These are phyloP conservation scores for Arabis hirsuta DNA, from an alignment of 345 rosid genomes.

Conservation along the genomic window DNA sequence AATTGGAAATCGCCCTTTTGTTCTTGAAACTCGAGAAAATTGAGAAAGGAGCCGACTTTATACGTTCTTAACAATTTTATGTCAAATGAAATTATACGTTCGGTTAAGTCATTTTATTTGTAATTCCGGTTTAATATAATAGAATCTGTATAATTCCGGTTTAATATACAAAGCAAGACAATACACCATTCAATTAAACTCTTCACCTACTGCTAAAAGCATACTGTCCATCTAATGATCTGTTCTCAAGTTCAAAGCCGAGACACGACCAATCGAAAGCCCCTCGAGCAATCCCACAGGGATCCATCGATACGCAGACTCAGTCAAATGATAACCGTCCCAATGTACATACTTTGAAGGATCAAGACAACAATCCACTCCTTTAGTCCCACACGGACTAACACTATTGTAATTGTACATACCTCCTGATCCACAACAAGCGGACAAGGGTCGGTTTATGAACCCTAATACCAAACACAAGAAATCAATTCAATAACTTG, in stretches of 20 bases:
- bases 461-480: conserved; percentile 47
- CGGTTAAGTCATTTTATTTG: too few species aligned
- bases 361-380: conserved; percentile 37
- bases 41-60: too few species aligned
- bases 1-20: too few species aligned
- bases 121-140: too few species aligned
- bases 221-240: neutral
- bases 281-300: conserved; percentile 33
- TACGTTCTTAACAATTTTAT: too few species aligned
- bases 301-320: conserved; percentile 37
- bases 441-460: conserved; percentile 28
- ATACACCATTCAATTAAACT: too few species aligned
- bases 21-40: too few species aligned
- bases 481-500: neutral
- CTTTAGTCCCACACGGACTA: conserved; percentile 37
- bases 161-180: too few species aligned
- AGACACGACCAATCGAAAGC: conserved; percentile 35
- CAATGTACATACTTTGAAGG: conserved; percentile 49
- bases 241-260: neutral
- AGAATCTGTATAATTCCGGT: too few species aligned
- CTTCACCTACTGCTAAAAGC: conserved; percentile 15
- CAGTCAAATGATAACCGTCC: conserved; percentile 54
- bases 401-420: conserved; percentile 41
- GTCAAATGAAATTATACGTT: too few species aligned
- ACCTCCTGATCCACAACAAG: conserved; percentile 57